Conservation (phyloP, 306 rosid species). For the Vigna nakashimae region DNA sequence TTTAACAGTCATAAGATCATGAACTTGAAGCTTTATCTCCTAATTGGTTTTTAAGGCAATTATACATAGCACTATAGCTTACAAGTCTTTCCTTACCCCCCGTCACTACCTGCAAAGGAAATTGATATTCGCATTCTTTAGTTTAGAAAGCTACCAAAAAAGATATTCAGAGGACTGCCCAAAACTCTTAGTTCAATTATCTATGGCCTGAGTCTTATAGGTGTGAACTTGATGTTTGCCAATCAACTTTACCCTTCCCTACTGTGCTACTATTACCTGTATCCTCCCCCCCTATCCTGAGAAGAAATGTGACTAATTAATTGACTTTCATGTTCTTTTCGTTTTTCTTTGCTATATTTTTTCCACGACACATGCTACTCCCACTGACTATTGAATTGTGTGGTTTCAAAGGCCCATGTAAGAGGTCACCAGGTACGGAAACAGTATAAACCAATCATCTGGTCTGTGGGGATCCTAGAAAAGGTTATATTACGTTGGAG, state of each 20-base stretch:
- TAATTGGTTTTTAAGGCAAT: not conserved
- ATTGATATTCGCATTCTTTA: not conserved
- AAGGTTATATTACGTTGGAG: slow-evolving; percentile 92
- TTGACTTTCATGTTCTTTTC: not conserved
- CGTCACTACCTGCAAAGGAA: slow-evolving; percentile 4
- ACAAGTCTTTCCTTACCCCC: slow-evolving; percentile 10
- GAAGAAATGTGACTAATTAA: not conserved
- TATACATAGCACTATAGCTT: not conserved
- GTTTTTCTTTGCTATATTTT: not conserved
- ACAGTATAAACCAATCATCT: slow-evolving; percentile 69
- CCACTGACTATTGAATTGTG: slow-evolving; percentile 51
- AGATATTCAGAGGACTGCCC: slow-evolving; percentile 15
- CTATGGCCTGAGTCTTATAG: not conserved
- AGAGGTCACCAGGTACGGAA: slow-evolving; percentile 97
- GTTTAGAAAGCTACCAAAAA: slow-evolving; percentile 13
- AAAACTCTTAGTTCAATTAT: slow-evolving; percentile 19
- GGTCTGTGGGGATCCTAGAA: slow-evolving; percentile 93
- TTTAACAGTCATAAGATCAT: slow-evolving; percentile 12
- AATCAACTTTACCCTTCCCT: slow-evolving; percentile 15
- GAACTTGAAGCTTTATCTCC: slow-evolving; percentile 14
- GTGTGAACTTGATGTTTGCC: slow-evolving; percentile 25
- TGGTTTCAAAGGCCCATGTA: slow-evolving; percentile 76
- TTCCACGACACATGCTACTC: not conserved
- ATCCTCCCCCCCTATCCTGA: not conserved
- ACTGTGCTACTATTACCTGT: slow-evolving; percentile 2